phyloP scores from a whole-genome alignment of 2,329 filamentous ascomycete genomes.

The Coniochaeta pulveracea region DNA sequence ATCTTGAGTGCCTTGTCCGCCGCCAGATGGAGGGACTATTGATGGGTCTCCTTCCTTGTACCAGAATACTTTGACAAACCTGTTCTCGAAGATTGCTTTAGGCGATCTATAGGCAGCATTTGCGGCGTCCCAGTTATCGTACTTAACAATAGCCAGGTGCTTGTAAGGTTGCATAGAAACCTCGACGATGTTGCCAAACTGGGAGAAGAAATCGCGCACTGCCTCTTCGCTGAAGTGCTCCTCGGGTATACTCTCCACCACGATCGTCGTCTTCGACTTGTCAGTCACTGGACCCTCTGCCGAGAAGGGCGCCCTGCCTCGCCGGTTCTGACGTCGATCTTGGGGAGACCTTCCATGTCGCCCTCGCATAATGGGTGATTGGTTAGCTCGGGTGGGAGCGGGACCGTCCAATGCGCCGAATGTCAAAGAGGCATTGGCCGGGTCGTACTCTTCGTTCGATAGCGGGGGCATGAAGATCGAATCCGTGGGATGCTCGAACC shows the following conservation, averaged over 20 bases:
- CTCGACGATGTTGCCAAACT: conserved; percentile 57
- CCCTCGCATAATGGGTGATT: no score
- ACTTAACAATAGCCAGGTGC: conserved; percentile 59
- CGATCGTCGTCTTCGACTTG: conserved; percentile 53
- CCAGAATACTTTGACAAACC: conserved; percentile 81
- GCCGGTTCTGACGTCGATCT: background rate
- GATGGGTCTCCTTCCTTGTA: conserved; percentile 42
- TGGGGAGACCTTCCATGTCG: background rate
- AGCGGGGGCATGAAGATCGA: conserved; percentile 25
- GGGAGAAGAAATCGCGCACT: conserved; percentile 57
- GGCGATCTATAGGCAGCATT: conserved; percentile 64
- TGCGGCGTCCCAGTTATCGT: conserved; percentile 52
- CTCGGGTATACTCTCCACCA: conserved; percentile 68
- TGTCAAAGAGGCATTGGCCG: conserved; percentile 31
- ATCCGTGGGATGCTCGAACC: conserved; percentile 55
- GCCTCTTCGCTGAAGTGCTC: conserved; percentile 55
- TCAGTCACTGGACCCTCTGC: conserved; percentile 52
- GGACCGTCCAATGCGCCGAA: background rate
- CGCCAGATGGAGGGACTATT: background rate
- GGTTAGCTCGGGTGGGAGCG: conserved; percentile 3
- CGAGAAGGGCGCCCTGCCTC: conserved; percentile 46
- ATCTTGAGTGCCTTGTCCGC: background rate
- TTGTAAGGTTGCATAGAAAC: conserved; percentile 57
- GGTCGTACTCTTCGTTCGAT: conserved; percentile 41
- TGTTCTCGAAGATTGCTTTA: conserved; percentile 73